Conservation (phyloP, 2,329 filamentous ascomycete genomes). For the Xylariales sp. region DNA sequence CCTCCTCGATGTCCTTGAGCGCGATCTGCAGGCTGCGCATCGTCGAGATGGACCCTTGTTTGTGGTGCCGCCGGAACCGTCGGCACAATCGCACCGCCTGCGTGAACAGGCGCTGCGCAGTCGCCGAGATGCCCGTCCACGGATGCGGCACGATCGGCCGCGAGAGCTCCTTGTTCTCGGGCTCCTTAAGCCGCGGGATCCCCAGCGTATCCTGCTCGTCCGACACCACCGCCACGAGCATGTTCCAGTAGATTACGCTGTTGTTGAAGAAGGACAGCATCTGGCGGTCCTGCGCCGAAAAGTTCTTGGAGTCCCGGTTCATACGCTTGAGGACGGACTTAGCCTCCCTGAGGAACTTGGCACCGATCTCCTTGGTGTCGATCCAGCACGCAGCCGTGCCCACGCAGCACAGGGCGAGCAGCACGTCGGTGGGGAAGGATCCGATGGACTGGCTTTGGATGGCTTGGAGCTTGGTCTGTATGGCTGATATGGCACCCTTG, state of each 20-base stretch:
- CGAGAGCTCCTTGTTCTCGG: background rate
- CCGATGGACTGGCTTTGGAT: slow-evolving; percentile 12
- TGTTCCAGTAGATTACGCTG: slow-evolving; percentile 34
- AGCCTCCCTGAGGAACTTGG: slow-evolving; percentile 26
- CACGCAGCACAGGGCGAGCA: slow-evolving; percentile 34
- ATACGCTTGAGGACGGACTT: slow-evolving; percentile 10
- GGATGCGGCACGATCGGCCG: slow-evolving; percentile 23
- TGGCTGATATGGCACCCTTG: slow-evolving; percentile 25
- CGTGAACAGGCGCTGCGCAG: slow-evolving; percentile 26
- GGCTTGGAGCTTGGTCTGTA: slow-evolving; percentile 28
- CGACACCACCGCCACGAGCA: slow-evolving; percentile 31
- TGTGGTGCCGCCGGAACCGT: slow-evolving; percentile 22
- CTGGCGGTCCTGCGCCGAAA: slow-evolving; percentile 18
- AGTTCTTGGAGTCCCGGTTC: slow-evolving; percentile 5
- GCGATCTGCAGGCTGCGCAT: slow-evolving; percentile 18
- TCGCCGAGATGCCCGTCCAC: slow-evolving; percentile 32
- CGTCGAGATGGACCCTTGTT: slow-evolving; percentile 15
- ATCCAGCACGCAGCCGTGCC: slow-evolving; percentile 37
- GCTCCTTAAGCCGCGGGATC: slow-evolving; percentile 5
- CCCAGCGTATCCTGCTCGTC: slow-evolving; percentile 21
- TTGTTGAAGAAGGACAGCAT: slow-evolving; percentile 32
- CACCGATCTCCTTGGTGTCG: slow-evolving; percentile 26
- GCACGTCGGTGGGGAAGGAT: slow-evolving; percentile 26
- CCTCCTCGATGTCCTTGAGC: slow-evolving; percentile 26
- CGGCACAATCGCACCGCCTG: slow-evolving; percentile 31